These are phyloP conservation scores for Melastoma malabathricum DNA, from an alignment of 345 rosid genomes.

Conservation along the genomic window DNA sequence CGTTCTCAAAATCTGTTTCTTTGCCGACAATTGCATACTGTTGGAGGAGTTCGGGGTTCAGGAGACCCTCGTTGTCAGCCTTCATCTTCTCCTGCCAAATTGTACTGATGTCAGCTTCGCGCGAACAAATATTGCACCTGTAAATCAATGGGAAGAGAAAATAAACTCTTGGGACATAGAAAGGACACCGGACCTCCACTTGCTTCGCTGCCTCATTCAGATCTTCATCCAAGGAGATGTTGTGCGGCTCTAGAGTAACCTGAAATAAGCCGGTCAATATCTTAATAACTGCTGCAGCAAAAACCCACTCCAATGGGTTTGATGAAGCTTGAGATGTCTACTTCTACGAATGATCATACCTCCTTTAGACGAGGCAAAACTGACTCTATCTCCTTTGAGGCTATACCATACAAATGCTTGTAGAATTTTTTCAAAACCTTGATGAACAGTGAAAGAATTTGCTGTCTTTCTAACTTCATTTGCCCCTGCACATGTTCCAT, in stretches of 20 bases:
- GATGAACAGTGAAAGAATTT: slow-evolving; percentile 48
- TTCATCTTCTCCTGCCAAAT: slow-evolving; percentile 52
- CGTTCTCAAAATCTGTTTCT: slow-evolving; percentile 56
- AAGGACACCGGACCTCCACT: slow-evolving; percentile 49
- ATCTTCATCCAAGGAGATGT: slow-evolving; percentile 72
- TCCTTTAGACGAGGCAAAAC: slow-evolving; percentile 64
- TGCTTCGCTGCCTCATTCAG: slow-evolving; percentile 69
- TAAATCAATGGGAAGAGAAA: neutral
- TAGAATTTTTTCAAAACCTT: slow-evolving; percentile 70
- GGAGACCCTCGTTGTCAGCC: slow-evolving; percentile 32
- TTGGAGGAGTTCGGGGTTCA: slow-evolving; percentile 56
- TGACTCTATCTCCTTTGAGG: slow-evolving; percentile 46
- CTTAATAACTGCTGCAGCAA: no score
- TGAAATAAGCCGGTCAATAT: slow-evolving; percentile 15
- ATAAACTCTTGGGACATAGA: neutral
- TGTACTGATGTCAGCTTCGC: neutral
- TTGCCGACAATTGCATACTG: slow-evolving; percentile 48
- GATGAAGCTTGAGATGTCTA: neutral
- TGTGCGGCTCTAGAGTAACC: slow-evolving; percentile 64
- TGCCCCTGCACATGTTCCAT: slow-evolving; percentile 49
- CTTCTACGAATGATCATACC: slow-evolving; percentile 16
- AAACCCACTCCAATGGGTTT: no score
- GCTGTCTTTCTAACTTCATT: slow-evolving; percentile 63
- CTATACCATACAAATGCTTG: slow-evolving; percentile 46
- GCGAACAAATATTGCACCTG: neutral